Evolutionary conservation across 2,329 filamentous ascomycete species (phyloP).

Genomic region (Aspergillus versicolor): DNA sequence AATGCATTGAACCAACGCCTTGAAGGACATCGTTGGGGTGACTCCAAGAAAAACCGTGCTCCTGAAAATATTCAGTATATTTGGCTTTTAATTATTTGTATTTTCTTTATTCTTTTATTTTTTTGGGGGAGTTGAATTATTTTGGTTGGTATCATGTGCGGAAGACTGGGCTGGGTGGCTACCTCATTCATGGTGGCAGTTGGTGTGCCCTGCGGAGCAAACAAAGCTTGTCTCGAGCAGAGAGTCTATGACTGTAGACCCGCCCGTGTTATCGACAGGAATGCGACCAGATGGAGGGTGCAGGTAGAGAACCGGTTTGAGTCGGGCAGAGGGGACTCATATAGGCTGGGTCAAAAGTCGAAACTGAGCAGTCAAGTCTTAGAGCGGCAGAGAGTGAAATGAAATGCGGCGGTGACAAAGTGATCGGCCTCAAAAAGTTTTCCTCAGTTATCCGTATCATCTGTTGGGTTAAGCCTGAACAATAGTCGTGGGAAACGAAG

Average conservation of each 20-base stretch:
- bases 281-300: neutral
- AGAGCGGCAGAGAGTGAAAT: neutral
- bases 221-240: neutral
- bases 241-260: conserved; percentile 1
- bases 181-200: conserved; percentile 19
- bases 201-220: neutral
- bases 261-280: neutral
- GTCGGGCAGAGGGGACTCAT: conserved; percentile 5
- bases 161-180: conserved; percentile 2
- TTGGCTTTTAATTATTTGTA: neutral
- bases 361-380: neutral
- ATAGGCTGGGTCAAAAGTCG: neutral
- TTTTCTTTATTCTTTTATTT: neutral
- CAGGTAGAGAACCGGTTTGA: neutral
- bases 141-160: neutral
- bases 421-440: conserved; percentile 3
- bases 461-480: conserved; percentile 1
- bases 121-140: neutral
- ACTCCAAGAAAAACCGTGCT: conserved; percentile 20
- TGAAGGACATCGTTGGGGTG: conserved; percentile 32
- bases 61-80: conserved; percentile 12
- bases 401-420: neutral
- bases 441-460: neutral
- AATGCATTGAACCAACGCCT: conserved; percentile 25
- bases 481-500: conserved; percentile 8